A percentile compares a stretch with the other conserved stretches of the same genome.
Evolutionary conservation across 1,284 basidiomycete species (phyloP).

Genomic region (Trametes sp.): DNA sequence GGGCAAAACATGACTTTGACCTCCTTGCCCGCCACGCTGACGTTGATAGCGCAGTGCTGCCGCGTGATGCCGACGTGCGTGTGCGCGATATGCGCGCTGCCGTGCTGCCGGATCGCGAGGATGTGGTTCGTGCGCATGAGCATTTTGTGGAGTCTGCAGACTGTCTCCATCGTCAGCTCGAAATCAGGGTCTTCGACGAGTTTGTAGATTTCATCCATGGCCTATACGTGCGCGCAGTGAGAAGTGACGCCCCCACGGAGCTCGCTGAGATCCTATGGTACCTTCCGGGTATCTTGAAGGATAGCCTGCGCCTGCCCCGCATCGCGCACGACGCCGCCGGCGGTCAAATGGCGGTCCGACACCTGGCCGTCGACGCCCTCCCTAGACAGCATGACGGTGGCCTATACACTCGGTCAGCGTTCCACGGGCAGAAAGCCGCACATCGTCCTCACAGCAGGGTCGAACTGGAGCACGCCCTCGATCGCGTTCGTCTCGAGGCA

Average conservation of each 20-base stretch:
- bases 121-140: constrained; percentile 22
- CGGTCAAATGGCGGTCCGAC: constrained; percentile 6
- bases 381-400: constrained; percentile 5
- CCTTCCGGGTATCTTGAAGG: constrained; percentile 17
- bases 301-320: constrained; percentile 10
- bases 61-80: constrained; percentile 22
- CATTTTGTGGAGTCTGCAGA: constrained; percentile 17
- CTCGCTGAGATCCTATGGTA: background rate
- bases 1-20: constrained; percentile 26
- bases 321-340: constrained; percentile 15
- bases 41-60: constrained; percentile 21
- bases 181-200: constrained; percentile 14
- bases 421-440: background rate
- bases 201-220: constrained; percentile 21
- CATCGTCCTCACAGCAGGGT: constrained; percentile 6
- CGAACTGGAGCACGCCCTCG: constrained; percentile 21
- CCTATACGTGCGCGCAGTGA: background rate
- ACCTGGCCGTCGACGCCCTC: constrained; percentile 10
- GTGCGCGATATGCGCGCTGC: constrained; percentile 8
- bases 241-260: background rate
- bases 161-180: constrained; percentile 18
- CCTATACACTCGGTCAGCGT: constrained; percentile 4
- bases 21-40: constrained; percentile 19
- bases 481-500: constrained; percentile 24
- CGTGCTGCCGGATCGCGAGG: constrained; percentile 13